Conservation (phyloP, 2,329 filamentous ascomycete genomes). For the Calonectria ilicicola region DNA sequence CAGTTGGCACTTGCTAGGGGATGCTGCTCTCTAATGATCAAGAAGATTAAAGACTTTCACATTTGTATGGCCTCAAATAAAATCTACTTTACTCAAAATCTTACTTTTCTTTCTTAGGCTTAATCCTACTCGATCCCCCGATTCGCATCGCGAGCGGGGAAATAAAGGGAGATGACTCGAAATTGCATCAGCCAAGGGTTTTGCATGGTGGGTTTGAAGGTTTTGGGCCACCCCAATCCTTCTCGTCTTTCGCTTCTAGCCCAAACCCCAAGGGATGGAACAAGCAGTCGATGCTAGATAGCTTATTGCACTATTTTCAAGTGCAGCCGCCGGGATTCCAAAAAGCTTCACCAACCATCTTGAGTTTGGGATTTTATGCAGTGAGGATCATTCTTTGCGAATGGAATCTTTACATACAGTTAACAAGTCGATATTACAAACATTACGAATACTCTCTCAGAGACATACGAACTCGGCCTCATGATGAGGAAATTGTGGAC, state of each 20-base stretch:
- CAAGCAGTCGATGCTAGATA: slow-evolving; percentile 3
- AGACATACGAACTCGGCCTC: slow-evolving; percentile 20
- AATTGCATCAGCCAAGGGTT: background rate
- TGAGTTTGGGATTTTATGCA: slow-evolving; percentile 31
- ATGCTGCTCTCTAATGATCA: slow-evolving; percentile 16
- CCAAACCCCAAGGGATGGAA: background rate
- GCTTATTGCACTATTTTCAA: slow-evolving; percentile 18
- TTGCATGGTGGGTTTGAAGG: slow-evolving; percentile 18
- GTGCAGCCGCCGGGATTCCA: background rate
- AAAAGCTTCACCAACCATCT: slow-evolving; percentile 5
- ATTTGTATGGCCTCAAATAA: background rate
- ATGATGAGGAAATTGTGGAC: slow-evolving; percentile 32
- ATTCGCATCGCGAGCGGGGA: background rate
- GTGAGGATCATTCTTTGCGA: slow-evolving; percentile 31
- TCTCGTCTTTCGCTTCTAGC: background rate
- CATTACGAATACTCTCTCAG: slow-evolving; percentile 33
- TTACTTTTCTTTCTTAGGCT: background rate
- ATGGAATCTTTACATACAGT: slow-evolving; percentile 32
- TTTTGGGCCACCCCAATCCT: background rate
- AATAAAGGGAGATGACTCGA: background rate
- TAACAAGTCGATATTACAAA: slow-evolving; percentile 33
- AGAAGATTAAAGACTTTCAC: background rate
- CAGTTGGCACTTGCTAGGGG: slow-evolving; percentile 11
- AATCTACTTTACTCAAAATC: background rate
- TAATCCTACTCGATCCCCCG: slow-evolving; percentile 14